A percentile compares a stretch with the other conserved stretches of the same genome.
Evolutionary conservation across 177 flowering plant species (phyloP).

Genomic region (Tripterygium wilfordii): DNA sequence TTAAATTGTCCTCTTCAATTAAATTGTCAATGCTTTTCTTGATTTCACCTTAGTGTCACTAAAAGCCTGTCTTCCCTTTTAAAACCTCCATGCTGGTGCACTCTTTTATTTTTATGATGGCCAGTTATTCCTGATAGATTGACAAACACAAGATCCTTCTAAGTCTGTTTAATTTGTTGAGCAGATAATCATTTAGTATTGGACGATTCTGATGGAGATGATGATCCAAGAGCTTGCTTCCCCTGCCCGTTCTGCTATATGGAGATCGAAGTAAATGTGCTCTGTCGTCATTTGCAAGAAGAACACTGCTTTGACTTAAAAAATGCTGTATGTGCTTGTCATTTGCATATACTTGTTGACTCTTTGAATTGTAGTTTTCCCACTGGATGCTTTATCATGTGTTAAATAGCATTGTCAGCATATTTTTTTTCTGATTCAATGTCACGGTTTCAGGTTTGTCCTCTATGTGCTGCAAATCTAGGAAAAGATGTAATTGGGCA

Average conservation of each 20-base stretch:
- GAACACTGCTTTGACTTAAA: constrained; percentile 85
- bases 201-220: constrained; percentile 61
- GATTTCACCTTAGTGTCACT: no score
- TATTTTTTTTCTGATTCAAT: no score
- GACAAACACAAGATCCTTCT: neutral
- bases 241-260: constrained; percentile 87
- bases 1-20: no score
- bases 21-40: no score
- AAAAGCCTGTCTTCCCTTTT: no score
- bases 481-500: constrained; percentile 77
- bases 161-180: constrained; percentile 1
- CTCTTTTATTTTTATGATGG: neutral
- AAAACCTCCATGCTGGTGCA: no score
- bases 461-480: constrained; percentile 79
- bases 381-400: neutral
- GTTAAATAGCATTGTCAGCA: no score
- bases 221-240: constrained; percentile 49
- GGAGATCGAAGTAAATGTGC: constrained; percentile 54
- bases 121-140: neutral
- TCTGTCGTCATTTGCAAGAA: constrained; percentile 64
- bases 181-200: constrained; percentile 33
- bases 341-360: neutral
- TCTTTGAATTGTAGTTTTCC: neutral
- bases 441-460: constrained; percentile 71
- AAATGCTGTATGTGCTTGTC: constrained; percentile 51